Evolutionary conservation across 805 yeast genomes (phyloP).

Genomic region (Wickerhamia fluorescens): DNA sequence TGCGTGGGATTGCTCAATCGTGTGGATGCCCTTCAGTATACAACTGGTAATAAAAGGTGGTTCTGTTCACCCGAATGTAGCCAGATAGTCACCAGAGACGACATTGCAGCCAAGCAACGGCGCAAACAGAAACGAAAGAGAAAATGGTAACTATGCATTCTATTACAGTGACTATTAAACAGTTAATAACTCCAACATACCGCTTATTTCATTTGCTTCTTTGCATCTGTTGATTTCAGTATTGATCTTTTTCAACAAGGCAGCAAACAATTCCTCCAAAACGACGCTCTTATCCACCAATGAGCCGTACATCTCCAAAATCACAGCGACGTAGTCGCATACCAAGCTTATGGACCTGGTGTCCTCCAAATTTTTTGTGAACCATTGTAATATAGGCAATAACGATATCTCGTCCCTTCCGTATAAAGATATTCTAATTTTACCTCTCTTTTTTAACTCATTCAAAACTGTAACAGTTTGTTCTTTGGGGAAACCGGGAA

Average conservation of each 20-base stretch:
- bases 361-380: slow-evolving; percentile 69
- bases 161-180: slow-evolving; percentile 19
- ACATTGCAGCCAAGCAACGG: neutral
- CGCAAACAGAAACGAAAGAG: slow-evolving; percentile 5
- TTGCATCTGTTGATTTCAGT: slow-evolving; percentile 70
- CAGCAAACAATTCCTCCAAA: slow-evolving; percentile 62
- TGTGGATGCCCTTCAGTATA: slow-evolving; percentile 30
- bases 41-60: slow-evolving; percentile 32
- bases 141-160: slow-evolving; percentile 1
- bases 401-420: slow-evolving; percentile 81
- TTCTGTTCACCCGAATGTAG: slow-evolving; percentile 32
- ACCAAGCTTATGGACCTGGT: slow-evolving; percentile 58
- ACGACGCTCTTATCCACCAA: slow-evolving; percentile 69
- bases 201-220: slow-evolving; percentile 85
- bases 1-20: slow-evolving; percentile 35
- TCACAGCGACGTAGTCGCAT: slow-evolving; percentile 61
- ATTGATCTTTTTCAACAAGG: slow-evolving; percentile 54
- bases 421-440: slow-evolving; percentile 70
- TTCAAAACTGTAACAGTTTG: slow-evolving; percentile 74
- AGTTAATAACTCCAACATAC: slow-evolving; percentile 85
- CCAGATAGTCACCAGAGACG: slow-evolving; percentile 3
- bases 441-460: slow-evolving; percentile 85
- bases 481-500: slow-evolving; percentile 72
- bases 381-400: slow-evolving; percentile 85
- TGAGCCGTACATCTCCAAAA: slow-evolving; percentile 70